Base-by-base conservation (phyloP, 2,329 filamentous ascomycete species). In the Phoma sp. region DNA sequence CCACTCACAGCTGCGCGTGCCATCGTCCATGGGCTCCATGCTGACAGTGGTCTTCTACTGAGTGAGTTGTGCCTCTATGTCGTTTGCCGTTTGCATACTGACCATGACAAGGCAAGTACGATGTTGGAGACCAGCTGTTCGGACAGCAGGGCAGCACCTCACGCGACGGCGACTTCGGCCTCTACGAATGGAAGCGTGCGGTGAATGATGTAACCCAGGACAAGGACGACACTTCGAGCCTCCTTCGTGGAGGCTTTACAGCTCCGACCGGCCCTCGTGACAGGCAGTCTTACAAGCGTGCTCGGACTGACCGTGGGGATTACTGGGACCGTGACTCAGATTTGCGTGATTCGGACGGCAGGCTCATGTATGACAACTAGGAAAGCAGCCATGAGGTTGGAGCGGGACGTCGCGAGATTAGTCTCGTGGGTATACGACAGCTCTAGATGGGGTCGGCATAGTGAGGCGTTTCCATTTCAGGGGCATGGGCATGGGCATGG, bases 1-100 rank as follows among this genome's bases (percentile, higher is more conserved):
- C 92, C 89, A 0, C 88, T 98, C 23, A 86, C 90, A 56, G 65
- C 65, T 1, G 55, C 57, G 2, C 57, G 60, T 12, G 40, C 39
- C 0, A 48, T 72, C 3, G 65, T 68, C 1, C 40, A 60, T 7
- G 50, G 60, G 2, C 56, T 72, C 1, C 59, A 65, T 4, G 59
- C 53, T 11, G 68, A 72, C n/a, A 61, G 58, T 0, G 62, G 60
- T 0, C 48, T 59, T 11, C 42, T 72, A 3, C 60, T 69, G 6
- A 20, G 68, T 72, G 48, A 17, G 60, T 59, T 14, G 12, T 4
- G 12, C 3, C 9, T 3, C 7, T 5, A 4, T 12, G 7, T 4
- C 18, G 1, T 15, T 32, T 15, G 7, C 4, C 3, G 7, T 2
- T 20, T 26, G 7, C 11, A 39, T 18, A 12, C 46, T 64, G 12